Evolutionary conservation across 768 basidiomycete species (phyloP), one percentile per base, ranked within the genome.

Genomic region (Hericium coralloides): DNA sequence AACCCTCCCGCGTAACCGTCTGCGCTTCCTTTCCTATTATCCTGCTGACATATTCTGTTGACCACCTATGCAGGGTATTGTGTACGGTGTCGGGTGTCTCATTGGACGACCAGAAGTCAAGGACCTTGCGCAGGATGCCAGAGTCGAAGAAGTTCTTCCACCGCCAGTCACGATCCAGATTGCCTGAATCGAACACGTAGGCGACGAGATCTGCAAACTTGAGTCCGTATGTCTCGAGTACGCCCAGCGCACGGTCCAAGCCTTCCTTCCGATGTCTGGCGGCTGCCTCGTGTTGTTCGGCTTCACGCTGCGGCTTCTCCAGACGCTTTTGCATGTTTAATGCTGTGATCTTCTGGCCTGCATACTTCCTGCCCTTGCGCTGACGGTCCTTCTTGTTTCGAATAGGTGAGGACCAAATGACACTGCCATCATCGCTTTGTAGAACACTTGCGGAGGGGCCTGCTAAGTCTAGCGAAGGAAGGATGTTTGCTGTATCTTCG

Each of bases 51-150:
- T 67, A 66, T 1, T 55, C 52, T 14, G 68, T 48, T 1, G 67
- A 65, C 72, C 69, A 72, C 0, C 58, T 43, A 12, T 55, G 55
- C 0, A 70, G 61, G 36, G 65, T 53, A 0, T 53, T 18, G 1
- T 58, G 52, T 3, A 51, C 67, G 0, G 55, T 59, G 1, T 50
- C 14, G 36, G 60, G 67, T 43, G 66, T 68, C 2, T 45, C 25
- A 3, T 58, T 54, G 0, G 66, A 66, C 2, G 53, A 56, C 69
- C 70, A 73, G 55, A 62, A 63, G 41, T 69, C 55, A 2, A 74
- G 59, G 2, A 73, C 60, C 23, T 52, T 10, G 0, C 36, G n/a
- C 4, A 63, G 55, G 1, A 23, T 20, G 0, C 10, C 10, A 0
- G 15, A 15, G 2, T 20, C 1, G 43, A 72, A 70, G 45, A 73